These are phyloP conservation scores for Kodamaea ohmeri DNA, from an alignment of 1,139 yeast species.

Conservation along the genomic window DNA sequence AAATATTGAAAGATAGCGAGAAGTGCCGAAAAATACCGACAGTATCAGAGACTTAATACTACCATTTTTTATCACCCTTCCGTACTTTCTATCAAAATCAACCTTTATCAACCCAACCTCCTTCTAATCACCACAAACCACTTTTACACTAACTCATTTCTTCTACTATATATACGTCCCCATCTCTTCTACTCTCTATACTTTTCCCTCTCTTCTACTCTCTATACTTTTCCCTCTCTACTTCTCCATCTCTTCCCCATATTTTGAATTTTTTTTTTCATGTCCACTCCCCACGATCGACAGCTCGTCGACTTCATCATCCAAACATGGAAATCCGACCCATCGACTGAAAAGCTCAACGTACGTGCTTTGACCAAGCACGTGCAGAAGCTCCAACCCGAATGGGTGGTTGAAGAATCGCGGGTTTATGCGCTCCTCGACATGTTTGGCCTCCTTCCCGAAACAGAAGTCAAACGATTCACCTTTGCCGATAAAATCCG, in stretches of 20 bases:
- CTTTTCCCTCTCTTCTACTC: background rate
- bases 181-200: background rate
- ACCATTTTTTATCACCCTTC: background rate
- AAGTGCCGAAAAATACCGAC: no score
- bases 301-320: constrained; percentile 63
- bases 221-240: background rate
- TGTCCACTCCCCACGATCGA: constrained; percentile 52
- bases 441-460: constrained; percentile 49
- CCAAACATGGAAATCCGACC: constrained; percentile 66
- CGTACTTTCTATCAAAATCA: background rate
- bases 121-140: no score
- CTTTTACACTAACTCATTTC: no score
- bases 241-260: background rate
- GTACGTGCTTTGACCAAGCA: constrained; percentile 51
- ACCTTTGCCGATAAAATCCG: constrained; percentile 54
- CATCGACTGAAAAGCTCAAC: constrained; percentile 59
- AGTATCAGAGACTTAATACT: no score
- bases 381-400: constrained; percentile 50
- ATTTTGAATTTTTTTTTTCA: background rate
- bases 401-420: constrained; percentile 64
- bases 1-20: no score
- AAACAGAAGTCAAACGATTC: constrained; percentile 34
- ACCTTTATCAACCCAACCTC: no score
- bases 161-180: no score
- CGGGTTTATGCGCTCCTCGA: constrained; percentile 54